Base-by-base conservation (phyloP, 2,329 filamentous ascomycete genomes). In the Ceratocystis cubensis region DNA sequence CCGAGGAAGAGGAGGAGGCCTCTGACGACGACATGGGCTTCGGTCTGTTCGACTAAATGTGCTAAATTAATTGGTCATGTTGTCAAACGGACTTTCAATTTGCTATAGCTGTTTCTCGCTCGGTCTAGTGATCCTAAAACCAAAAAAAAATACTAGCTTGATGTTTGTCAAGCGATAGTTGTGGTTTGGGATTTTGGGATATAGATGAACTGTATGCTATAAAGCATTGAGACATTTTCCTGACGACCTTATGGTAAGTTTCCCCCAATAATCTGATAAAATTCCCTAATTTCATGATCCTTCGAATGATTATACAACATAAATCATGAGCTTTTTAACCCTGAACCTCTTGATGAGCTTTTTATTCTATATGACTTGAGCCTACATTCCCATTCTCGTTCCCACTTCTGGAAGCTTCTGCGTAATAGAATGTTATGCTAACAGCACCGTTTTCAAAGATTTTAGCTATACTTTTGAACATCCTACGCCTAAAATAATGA, bases 41-140 rank as follows among this genome's bases (percentile, higher is more conserved):
- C 79, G 86, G 85, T 83, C 85, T 88, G 71, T 87, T 87, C 82
- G 84, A 87, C 80, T 87, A 87, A 85, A 63, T 63, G 63, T 57
- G 30, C 46, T 64, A 45, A 65, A 53, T 13, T 63, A 48, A 10
- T 59, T 20, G 64, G 84, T 70, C 80, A 81, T 77, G 86, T 87
- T 76, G 91, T 93, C 82, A 89, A 87, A 77, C 87, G 87, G 84
- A 85, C 93, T 76, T 93, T 94, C 81, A 83, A 78, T 67, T 81
- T 50, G 41, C 30, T 50, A 79, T 65, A 59, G 53, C 62, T 61
- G 62, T 25, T 46, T 4, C 22, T 57, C 48, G 33, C 22, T 33
- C 37, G 57, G 46, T 30, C 33, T 37, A 4, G 15, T n/a, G 48
- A 59, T 33, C 46, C 33, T 57, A 8, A 62, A 48, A 45, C 41